Evolutionary conservation across 805 yeast genomes (phyloP).

Genomic region (Kodamaea kakaduensis): DNA sequence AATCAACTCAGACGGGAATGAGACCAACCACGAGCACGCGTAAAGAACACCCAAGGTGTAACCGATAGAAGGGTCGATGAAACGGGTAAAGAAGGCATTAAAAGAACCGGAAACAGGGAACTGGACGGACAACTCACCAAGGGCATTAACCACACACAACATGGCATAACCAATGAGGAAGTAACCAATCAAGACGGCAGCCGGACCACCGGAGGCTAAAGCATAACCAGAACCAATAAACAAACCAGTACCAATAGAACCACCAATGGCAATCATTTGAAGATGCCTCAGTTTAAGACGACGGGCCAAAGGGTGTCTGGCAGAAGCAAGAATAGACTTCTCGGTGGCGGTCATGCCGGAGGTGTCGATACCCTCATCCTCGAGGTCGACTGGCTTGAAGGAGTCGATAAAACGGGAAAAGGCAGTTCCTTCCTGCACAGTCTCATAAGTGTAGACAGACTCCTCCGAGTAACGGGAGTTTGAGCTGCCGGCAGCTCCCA

Average conservation of each 20-base stretch:
- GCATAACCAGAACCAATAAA: constrained; percentile 46
- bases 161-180: constrained; percentile 20
- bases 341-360: constrained; percentile 36
- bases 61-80: constrained; percentile 53
- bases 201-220: constrained; percentile 32
- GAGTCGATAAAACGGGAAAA: constrained; percentile 28
- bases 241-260: constrained; percentile 79
- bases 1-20: constrained; percentile 29
- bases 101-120: constrained; percentile 55
- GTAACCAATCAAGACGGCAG: constrained; percentile 25
- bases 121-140: constrained; percentile 52
- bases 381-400: constrained; percentile 36
- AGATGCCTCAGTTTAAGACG: constrained; percentile 48
- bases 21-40: constrained; percentile 31
- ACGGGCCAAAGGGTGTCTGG: constrained; percentile 41
- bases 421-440: constrained; percentile 14
- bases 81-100: constrained; percentile 47
- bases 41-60: constrained; percentile 52
- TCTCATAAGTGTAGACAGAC: constrained; percentile 11
- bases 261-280: constrained; percentile 76
- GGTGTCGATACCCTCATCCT: constrained; percentile 22
- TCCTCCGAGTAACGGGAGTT: constrained; percentile 9
- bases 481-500: not conserved
- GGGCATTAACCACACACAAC: constrained; percentile 30
- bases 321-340: constrained; percentile 35